Evolutionary conservation across 352 stramenopile species (phyloP).

Genomic region (Hyaloperonospora brassicae): DNA sequence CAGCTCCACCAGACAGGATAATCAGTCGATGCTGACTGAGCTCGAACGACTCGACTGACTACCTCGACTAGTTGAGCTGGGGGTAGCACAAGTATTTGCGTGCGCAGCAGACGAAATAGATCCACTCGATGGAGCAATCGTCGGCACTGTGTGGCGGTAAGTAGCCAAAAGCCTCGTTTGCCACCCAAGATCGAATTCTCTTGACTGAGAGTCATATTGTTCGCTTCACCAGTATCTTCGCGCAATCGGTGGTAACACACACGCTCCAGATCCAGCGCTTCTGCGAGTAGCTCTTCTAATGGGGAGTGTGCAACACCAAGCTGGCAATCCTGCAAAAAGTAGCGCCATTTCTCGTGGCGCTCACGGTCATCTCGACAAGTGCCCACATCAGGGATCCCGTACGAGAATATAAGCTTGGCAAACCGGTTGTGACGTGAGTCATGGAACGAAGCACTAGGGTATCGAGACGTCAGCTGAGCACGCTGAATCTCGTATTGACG

Average conservation of each 20-base stretch:
- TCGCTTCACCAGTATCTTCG: constrained; percentile 4
- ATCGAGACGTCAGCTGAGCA: constrained; percentile 14
- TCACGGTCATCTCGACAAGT: constrained; percentile 44
- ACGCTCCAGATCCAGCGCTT: constrained; percentile 58
- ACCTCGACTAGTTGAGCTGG: constrained; percentile 54
- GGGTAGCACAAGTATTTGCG: constrained; percentile 57
- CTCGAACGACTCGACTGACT: constrained; percentile 42
- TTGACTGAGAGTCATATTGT: constrained; percentile 11
- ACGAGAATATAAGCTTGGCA: constrained; percentile 67
- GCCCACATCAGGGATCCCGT: constrained; percentile 64
- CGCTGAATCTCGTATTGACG: constrained; percentile 19
- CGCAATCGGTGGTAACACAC: constrained; percentile 38
- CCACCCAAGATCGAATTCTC: constrained; percentile 60
- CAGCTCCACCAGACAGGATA: constrained; percentile 72
- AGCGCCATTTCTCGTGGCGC: constrained; percentile 68
- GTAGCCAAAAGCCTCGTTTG: constrained; percentile 47
- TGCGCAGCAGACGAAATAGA: constrained; percentile 67
- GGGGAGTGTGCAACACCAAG: constrained; percentile 34
- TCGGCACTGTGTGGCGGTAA: constrained; percentile 47
- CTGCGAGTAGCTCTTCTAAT: constrained; percentile 39
- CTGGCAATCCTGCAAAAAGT: constrained; percentile 54
- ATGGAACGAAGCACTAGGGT: constrained; percentile 14
- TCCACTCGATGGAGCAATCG: constrained; percentile 73
- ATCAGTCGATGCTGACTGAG: constrained; percentile 19
- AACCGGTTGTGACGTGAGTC: constrained; percentile 55